phyloP scores from a whole-genome alignment of 2,329 filamentous ascomycete genomes.

The Zelopaecilomyces penicillatus region DNA sequence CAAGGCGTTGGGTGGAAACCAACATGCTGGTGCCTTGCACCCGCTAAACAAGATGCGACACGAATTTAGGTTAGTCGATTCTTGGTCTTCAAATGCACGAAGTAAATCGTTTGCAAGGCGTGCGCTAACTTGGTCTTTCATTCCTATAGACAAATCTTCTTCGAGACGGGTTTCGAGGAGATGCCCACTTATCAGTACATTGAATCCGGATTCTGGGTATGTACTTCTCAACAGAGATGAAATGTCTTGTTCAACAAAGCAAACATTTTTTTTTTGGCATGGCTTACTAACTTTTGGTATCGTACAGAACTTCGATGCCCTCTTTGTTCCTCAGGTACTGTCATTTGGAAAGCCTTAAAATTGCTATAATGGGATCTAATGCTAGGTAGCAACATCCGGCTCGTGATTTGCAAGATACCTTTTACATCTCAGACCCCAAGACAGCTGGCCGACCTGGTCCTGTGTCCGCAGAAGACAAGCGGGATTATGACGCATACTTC shows the following conservation, averaged over 20 bases:
- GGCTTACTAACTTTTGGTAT: not conserved
- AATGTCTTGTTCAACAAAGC: too few relatives aligned
- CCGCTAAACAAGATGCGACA: conserved; percentile 88
- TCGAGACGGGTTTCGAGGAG: conserved; percentile 97
- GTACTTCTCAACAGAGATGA: not conserved
- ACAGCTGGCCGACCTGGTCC: conserved; percentile 60
- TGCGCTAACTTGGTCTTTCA: not conserved
- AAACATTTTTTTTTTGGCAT: too few relatives aligned
- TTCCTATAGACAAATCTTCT: conserved; percentile 67
- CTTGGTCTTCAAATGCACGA: accelerated
- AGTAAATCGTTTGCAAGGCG: not conserved
- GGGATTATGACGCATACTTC: conserved; percentile 79
- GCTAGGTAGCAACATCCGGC: conserved; percentile 70
- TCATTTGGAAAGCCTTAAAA: not conserved
- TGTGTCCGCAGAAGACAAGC: conserved; percentile 43
- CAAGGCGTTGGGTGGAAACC: conserved; percentile 58
- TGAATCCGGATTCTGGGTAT: conserved; percentile 85
- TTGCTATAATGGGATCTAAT: not conserved
- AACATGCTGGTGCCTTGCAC: conserved; percentile 53
- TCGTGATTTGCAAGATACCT: conserved; percentile 94
- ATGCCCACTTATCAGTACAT: conserved; percentile 94
- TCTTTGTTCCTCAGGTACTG: conserved; percentile 72
- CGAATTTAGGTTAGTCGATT: conserved; percentile 59
- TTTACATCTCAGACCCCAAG: conserved; percentile 90
- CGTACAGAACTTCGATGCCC: conserved; percentile 73